These are phyloP conservation scores for Zangia roseola DNA, from an alignment of 768 basidiomycete species.

Conservation along the genomic window DNA sequence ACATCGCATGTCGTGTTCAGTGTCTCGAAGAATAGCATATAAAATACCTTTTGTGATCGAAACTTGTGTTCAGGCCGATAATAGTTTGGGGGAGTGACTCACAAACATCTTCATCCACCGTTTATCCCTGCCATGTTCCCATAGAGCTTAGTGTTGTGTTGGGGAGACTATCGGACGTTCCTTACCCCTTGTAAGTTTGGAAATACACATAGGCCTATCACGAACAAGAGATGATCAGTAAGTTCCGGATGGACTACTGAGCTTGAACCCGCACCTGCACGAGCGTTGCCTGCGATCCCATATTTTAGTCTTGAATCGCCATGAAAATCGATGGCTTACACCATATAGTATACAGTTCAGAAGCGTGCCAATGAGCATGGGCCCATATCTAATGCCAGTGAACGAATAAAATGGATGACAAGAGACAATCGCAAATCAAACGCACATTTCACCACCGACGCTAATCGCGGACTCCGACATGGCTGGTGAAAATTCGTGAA, in stretches of 20 bases:
- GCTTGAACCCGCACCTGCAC: conserved; percentile 11
- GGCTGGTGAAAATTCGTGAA: too few relatives aligned
- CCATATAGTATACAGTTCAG: conserved; percentile 19
- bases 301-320: background rate
- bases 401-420: too few relatives aligned
- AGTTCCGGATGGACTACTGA: background rate
- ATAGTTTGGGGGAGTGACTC: conserved; percentile 8
- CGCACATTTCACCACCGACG: too few relatives aligned
- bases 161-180: background rate
- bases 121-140: conserved; percentile 36
- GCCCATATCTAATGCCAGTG: conserved; percentile 34
- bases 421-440: too few relatives aligned
- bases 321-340: background rate
- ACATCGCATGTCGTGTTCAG: conserved; percentile 45
- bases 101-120: conserved; percentile 48
- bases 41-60: conserved; percentile 32
- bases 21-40: conserved; percentile 48
- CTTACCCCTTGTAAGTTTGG: conserved; percentile 39
- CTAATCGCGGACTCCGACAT: too few relatives aligned
- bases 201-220: conserved; percentile 47
- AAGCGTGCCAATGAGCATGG: conserved; percentile 12
- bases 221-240: background rate
- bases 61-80: background rate
- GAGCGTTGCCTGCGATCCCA: background rate
- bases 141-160: background rate